phyloP scores from a whole-genome alignment of 768 basidiomycete species.

The Mycena vulgaris region DNA sequence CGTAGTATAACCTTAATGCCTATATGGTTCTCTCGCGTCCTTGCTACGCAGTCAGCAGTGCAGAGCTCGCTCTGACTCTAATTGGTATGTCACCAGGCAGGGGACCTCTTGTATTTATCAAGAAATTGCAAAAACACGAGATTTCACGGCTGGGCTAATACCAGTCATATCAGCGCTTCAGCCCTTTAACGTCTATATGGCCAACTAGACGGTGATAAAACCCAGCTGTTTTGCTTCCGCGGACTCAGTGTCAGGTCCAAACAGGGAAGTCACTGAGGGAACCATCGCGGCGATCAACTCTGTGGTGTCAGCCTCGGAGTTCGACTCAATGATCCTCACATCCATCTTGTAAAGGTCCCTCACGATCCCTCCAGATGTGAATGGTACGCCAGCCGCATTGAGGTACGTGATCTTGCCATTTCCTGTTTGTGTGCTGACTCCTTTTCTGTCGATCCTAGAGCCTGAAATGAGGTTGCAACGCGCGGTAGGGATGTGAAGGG shows the following conservation, averaged over 20 bases:
- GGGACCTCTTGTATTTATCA: too few relatives aligned
- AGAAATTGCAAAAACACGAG: too few relatives aligned
- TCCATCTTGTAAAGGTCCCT: constrained; percentile 37
- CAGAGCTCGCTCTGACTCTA: too few relatives aligned
- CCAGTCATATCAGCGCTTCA: too few relatives aligned
- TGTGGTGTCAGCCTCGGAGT: background rate
- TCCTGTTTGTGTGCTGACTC: too few relatives aligned
- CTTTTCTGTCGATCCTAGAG: constrained; percentile 26
- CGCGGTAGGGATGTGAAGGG: constrained; percentile 24
- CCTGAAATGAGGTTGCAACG: constrained; percentile 37
- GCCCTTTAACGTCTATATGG: constrained; percentile 41
- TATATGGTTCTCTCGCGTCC: too few relatives aligned
- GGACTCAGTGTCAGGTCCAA: constrained; percentile 23
- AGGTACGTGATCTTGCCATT: constrained; percentile 25
- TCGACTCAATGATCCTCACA: constrained; percentile 4
- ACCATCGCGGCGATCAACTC: constrained; percentile 25
- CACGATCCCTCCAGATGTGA: too few relatives aligned
- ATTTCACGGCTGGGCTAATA: too few relatives aligned
- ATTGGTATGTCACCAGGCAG: too few relatives aligned
- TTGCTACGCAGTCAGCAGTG: too few relatives aligned
- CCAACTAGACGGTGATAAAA: constrained; percentile 38
- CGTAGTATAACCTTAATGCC: too few relatives aligned
- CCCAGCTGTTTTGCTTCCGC: background rate
- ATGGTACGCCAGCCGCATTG: constrained; percentile 10
- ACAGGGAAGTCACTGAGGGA: constrained; percentile 16